Evolutionary conservation across 2,329 filamentous ascomycete genomes (phyloP).

Genomic region (Gremmenia infestans): DNA sequence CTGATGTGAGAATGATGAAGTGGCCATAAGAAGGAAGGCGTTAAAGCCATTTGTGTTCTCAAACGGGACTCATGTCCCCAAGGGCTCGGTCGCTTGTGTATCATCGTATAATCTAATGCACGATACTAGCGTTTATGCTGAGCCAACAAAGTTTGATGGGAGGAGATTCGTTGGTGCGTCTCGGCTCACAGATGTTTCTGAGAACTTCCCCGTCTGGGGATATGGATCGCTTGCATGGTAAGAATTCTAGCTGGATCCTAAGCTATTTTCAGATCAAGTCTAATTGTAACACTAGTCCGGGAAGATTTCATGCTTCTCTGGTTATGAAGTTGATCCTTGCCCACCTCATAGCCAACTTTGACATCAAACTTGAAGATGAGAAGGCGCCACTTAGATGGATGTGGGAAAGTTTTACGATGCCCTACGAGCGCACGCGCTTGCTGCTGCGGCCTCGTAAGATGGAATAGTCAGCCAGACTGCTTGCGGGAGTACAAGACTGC

Average conservation of each 20-base stretch:
- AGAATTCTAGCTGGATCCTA: neutral
- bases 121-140: neutral
- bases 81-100: neutral
- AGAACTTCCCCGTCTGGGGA: neutral
- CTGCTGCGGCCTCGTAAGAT: too few species aligned
- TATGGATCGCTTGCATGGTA: neutral
- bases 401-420: conserved; percentile 1
- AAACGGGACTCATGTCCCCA: neutral
- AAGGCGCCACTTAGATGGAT: neutral
- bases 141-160: neutral
- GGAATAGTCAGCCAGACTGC: too few species aligned
- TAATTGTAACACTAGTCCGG: neutral
- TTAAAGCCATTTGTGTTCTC: neutral
- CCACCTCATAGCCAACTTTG: neutral
- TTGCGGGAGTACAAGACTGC: too few species aligned
- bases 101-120: neutral
- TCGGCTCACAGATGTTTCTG: neutral
- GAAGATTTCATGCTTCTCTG: neutral
- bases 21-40: neutral
- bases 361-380: neutral
- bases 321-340: neutral
- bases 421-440: neutral
- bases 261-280: neutral
- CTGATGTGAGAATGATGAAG: neutral
- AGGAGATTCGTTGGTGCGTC: neutral